Base-by-base conservation (phyloP, 1,284 basidiomycete species). In the Vanrija sp. region DNA sequence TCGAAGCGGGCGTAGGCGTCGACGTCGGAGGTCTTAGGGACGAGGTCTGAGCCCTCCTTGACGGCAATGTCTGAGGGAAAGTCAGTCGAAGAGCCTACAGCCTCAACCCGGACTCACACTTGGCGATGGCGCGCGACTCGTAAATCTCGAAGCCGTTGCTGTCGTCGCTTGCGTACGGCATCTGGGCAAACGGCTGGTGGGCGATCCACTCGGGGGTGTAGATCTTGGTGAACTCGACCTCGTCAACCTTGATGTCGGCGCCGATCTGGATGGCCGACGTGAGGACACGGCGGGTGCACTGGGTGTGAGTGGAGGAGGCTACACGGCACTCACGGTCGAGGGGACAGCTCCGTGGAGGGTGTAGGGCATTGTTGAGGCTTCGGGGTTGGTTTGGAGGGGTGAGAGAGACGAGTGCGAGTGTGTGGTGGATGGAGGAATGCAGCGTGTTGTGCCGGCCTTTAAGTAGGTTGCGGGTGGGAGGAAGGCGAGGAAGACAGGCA, bases 121-220 rank as follows among this genome's bases (percentile, higher is more conserved):
- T 80, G 44, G 69, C 67, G 49, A 85, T 84, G 3, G 83, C 83
- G 38, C 83, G 80, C 38, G 79, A 80, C 66, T 85, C 80, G 60
- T 75, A 80, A n/a, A 81, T 15, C 49, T 61, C 56, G n/a, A 65
- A 45, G 1, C 57, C 57, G 18, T 34, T 60, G 38, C 63, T 63
- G n/a, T 63, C 62, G 58, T 73, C 79, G 39, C 57, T 82, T 53
- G 87, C 78, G 71, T 81, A 85, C 2, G 85, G 86, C 58, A 87
- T 71, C 68, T 84, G 83, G 18, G 84, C 85, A 62, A 87, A 87
- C 0, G 86, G 85, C 60, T 87, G 85, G 23, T 77, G 68, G 26
- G 66, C 68, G 21, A 79, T 16, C 75, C 72, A 81, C n/a, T 68
- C 78, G 0, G 79, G 62, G 0, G 66, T 15, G 67, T 84, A 85